Percentiles rank a stretch among this genome's conserved stretches.
Conservation (phyloP, 495 filamentous ascomycete species). For the Extremus antarcticus region DNA sequence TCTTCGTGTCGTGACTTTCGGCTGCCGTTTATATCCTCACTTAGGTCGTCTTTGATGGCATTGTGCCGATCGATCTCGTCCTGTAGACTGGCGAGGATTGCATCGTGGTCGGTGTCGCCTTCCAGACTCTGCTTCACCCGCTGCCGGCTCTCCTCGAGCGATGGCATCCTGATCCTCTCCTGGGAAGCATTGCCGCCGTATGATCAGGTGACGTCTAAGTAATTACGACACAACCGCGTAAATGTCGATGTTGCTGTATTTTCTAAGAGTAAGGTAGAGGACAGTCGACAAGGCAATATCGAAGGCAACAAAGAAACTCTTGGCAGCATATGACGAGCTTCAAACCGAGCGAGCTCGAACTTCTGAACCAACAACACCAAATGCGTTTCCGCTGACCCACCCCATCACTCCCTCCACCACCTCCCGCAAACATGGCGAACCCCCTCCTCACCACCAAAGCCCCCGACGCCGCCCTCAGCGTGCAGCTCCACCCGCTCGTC, state of each 20-base stretch:
- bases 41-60: constrained; percentile 12
- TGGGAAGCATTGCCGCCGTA: neutral
- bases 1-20: neutral
- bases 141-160: constrained; percentile 12
- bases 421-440: neutral
- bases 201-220: too few relatives aligned
- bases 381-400: neutral
- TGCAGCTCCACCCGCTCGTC: constrained; percentile 85
- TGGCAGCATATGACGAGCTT: neutral
- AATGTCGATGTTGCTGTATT: too few relatives aligned
- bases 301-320: neutral
- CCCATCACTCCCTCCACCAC: neutral
- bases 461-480: constrained; percentile 66
- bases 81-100: constrained; percentile 16
- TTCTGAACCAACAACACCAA: neutral
- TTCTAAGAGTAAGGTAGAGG: too few relatives aligned
- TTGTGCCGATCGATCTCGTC: constrained; percentile 20
- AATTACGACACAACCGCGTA: too few relatives aligned
- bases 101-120: constrained; percentile 11
- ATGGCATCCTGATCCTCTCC: constrained; percentile 7
- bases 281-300: too few relatives aligned
- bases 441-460: constrained; percentile 51
- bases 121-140: constrained; percentile 10
- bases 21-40: neutral
- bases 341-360: neutral